Evolutionary conservation across 1,284 basidiomycete species (phyloP).

Genomic region (Termitomyces sp.): DNA sequence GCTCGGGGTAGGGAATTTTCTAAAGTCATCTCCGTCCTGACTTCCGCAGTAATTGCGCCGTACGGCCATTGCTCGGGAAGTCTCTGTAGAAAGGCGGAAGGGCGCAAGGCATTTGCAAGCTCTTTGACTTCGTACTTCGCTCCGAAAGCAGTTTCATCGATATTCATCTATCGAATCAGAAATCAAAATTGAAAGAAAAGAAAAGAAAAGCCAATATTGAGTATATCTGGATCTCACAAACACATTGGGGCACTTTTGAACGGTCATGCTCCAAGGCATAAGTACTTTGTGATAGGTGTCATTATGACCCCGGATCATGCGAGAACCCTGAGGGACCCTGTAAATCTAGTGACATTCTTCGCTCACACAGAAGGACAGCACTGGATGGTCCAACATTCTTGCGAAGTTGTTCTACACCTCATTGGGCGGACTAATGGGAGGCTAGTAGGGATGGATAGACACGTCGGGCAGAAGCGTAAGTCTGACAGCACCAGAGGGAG

Average conservation of each 20-base stretch:
- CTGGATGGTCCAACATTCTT: background rate
- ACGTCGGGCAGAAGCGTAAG: conserved; percentile 1
- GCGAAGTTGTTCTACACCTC: background rate
- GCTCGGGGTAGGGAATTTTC: conserved; percentile 6
- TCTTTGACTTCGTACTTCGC: conserved; percentile 2
- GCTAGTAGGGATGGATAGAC: background rate
- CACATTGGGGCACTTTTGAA: background rate
- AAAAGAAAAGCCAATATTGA: background rate
- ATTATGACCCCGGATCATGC: conserved; percentile 1
- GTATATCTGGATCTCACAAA: background rate
- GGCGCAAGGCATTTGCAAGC: background rate
- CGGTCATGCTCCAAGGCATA: background rate
- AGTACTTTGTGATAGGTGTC: background rate
- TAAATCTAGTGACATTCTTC: background rate
- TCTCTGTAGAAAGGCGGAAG: background rate
- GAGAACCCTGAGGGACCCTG: background rate
- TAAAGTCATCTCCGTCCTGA: conserved; percentile 4
- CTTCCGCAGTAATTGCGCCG: conserved; percentile 8
- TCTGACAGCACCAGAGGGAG: conserved; percentile 11
- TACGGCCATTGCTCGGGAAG: conserved; percentile 9
- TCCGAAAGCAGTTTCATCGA: background rate
- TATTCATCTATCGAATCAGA: background rate
- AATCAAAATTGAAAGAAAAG: background rate
- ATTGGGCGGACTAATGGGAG: background rate
- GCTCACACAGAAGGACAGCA: background rate